Conservation (phyloP, 163 green algal species). For the Coccomyxa subellipsoidea region DNA sequence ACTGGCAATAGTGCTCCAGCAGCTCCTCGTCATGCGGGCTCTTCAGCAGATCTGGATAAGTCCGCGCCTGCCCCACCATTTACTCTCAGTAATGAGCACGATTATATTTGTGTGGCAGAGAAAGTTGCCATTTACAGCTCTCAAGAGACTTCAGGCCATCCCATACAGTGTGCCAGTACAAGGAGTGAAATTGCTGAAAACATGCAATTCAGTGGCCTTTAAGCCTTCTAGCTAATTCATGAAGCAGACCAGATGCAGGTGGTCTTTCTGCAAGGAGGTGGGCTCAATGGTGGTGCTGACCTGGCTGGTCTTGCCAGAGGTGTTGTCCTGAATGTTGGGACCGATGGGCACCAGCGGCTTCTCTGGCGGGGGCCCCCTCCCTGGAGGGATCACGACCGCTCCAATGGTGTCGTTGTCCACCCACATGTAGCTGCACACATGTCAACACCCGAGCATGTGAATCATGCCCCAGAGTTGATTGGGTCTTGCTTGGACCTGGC, state of each 20-base stretch:
- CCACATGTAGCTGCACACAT: conserved; percentile 78
- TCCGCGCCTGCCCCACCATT: conserved; percentile 67
- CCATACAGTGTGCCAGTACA: too few relatives aligned
- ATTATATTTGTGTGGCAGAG: too few relatives aligned
- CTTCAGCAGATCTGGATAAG: conserved; percentile 95
- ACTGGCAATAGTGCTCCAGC: conserved; percentile 87
- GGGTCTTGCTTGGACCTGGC: too few relatives aligned
- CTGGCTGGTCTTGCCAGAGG: conserved; percentile 58
- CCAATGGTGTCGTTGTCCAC: conserved; percentile 84
- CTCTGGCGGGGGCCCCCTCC: conserved; percentile 25
- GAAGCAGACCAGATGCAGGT: not conserved
- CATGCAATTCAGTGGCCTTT: too few relatives aligned
- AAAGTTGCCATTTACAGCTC: too few relatives aligned
- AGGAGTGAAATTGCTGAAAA: too few relatives aligned
- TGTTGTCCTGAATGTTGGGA: conserved; percentile 63
- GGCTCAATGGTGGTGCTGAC: not conserved
- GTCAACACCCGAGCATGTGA: not conserved
- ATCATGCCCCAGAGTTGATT: too few relatives aligned
- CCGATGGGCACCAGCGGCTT: conserved; percentile 37
- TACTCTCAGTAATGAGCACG: too few relatives aligned
- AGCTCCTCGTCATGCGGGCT: conserved; percentile 72
- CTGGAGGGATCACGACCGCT: conserved; percentile 62
- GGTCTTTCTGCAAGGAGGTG: too few relatives aligned
- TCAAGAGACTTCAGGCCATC: too few relatives aligned
- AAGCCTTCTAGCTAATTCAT: not conserved